phyloP scores from a whole-genome alignment of 2,329 filamentous ascomycete genomes.

The Trichoderma lentiforme region DNA sequence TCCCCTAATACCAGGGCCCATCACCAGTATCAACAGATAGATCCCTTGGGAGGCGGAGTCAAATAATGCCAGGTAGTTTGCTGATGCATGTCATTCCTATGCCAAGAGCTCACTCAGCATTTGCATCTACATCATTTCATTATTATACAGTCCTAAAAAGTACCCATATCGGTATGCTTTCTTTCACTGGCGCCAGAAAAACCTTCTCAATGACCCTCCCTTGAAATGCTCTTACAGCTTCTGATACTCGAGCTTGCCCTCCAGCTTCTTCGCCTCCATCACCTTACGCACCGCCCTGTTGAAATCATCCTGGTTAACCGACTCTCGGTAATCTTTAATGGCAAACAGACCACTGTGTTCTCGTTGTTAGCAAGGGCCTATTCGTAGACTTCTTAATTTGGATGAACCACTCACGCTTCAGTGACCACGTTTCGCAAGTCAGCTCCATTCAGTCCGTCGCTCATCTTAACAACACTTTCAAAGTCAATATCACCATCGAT shows the following conservation, averaged over 20 bases:
- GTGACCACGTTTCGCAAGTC: slow-evolving; percentile 97
- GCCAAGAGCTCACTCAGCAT: slow-evolving; percentile 26
- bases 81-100: slow-evolving; percentile 23
- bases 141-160: slow-evolving; percentile 31
- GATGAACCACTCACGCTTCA: slow-evolving; percentile 72
- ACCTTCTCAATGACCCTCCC: background rate
- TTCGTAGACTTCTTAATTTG: background rate
- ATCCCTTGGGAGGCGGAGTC: background rate
- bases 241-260: slow-evolving; percentile 97
- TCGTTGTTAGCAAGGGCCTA: slow-evolving; percentile 8
- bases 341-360: slow-evolving; percentile 77
- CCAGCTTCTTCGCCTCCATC: slow-evolving; percentile 94
- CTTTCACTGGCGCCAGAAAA: slow-evolving; percentile 6
- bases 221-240: slow-evolving; percentile 61
- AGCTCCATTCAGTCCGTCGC: slow-evolving; percentile 93
- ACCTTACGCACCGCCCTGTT: slow-evolving; percentile 99
- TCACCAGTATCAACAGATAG: background rate
- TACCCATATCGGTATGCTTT: slow-evolving; percentile 18
- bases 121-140: slow-evolving; percentile 20
- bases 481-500: slow-evolving; percentile 96
- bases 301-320: slow-evolving; percentile 97
- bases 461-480: slow-evolving; percentile 99
- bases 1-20: background rate
- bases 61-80: background rate
- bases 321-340: slow-evolving; percentile 96